Base-by-base conservation (phyloP, 2,329 filamentous ascomycete species). In the Aspergillus fischeri region DNA sequence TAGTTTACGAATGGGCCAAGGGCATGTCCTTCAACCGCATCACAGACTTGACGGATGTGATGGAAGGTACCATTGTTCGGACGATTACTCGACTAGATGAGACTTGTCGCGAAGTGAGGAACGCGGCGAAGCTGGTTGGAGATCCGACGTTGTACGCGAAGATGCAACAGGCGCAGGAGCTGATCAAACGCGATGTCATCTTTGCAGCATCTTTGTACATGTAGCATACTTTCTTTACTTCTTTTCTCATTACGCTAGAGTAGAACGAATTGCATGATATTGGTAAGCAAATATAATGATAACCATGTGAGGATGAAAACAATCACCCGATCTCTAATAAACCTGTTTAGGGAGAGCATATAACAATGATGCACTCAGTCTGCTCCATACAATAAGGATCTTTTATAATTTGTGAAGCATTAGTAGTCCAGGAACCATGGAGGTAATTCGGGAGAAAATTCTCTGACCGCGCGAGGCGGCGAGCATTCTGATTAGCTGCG, bases 11-110 rank as follows among this genome's bases (percentile, higher is more conserved):
- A 75, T 99, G 94, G 94, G 94, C 94, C 9, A 82, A 91, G 51
- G 94, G 94, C 27, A 97, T 97, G 91, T 93, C 90, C 53, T 99
- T 99, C 81, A 96, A 95, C 76, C 93, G 94, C 63, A 99, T 99
- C 65, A 97, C 93, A 0, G 90, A 93, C 64, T 78, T 99, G 70
- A 99, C 94, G 7, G 93, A 97, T 73, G 92, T 99, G 56, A 86
- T 97, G 67, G 94, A 99, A 75, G 94, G 94, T 1, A 97, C 94
- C 0, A 97, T 99, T 76, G 94, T 99, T 50, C 82, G 94, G 53
- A 93, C 94, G 2, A 97, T 99, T 65, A 96, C 92, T 45, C 81
- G 94, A 27, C 79, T 99, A 57, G 94, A 99, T 69, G 94, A 99
- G 81, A 96, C 92, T 8, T 99, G 94, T 71, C 83, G 94, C 50